phyloP scores from a whole-genome alignment of 2,329 filamentous ascomycete genomes.

The Clarireedia hainanense region DNA sequence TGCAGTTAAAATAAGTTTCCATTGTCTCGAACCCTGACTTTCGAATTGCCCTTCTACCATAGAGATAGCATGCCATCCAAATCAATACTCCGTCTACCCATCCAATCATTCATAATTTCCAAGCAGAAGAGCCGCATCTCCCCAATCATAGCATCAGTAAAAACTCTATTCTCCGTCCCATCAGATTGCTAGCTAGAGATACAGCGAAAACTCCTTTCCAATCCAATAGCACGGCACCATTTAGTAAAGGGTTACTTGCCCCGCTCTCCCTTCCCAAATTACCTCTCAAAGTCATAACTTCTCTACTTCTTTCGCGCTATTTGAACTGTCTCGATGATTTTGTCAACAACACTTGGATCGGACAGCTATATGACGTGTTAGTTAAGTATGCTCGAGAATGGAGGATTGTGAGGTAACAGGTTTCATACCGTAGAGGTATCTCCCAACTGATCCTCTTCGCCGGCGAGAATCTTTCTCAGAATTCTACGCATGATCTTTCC shows the following conservation, averaged over 20 bases:
- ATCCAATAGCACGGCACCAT: neutral
- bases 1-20: no score
- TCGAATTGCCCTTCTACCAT: no score
- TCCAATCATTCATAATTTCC: no score
- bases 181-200: constrained; percentile 6
- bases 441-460: constrained; percentile 93
- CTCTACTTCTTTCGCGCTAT: constrained; percentile 24
- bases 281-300: neutral
- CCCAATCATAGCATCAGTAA: neutral
- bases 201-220: neutral
- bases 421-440: constrained; percentile 71
- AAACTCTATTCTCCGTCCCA: neutral
- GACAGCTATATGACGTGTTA: constrained; percentile 53
- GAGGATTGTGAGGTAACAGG: neutral
- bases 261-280: neutral
- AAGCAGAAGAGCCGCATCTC: no score
- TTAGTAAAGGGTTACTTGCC: neutral
- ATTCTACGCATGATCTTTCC: constrained; percentile 99
- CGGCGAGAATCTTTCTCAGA: constrained; percentile 91
- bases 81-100: no score
- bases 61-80: no score
- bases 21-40: no score
- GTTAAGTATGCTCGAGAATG: constrained; percentile 6
- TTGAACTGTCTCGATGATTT: constrained; percentile 72
- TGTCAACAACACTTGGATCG: constrained; percentile 80